Conservation (phyloP, 2,329 filamentous ascomycete species). For the Penicillium sclerotigenum region DNA sequence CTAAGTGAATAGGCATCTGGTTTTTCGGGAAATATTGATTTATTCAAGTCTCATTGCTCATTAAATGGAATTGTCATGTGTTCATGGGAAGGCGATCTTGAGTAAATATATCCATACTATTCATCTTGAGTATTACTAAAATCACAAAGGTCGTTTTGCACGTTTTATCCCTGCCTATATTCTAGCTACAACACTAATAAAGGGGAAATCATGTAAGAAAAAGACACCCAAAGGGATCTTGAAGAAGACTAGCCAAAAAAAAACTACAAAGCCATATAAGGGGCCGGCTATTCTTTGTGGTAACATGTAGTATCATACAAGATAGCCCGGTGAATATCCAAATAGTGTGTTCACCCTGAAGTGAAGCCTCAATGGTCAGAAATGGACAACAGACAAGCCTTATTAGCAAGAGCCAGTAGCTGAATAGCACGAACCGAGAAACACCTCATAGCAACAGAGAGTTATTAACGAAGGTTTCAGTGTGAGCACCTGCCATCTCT, state of each 20-base stretch:
- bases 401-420: not conserved
- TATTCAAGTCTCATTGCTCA: not conserved
- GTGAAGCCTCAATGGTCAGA: not conserved
- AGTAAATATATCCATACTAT: not conserved
- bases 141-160: not conserved
- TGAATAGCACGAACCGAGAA: not conserved
- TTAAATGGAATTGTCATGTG: too few relatives aligned
- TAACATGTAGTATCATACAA: not conserved
- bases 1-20: not conserved
- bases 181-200: too few relatives aligned
- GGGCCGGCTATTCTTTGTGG: not conserved
- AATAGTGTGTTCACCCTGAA: not conserved
- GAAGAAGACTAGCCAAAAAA: not conserved
- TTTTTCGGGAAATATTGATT: not conserved
- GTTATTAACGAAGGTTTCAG: not conserved
- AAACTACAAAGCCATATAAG: not conserved
- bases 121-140: not conserved
- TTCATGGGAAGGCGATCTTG: not conserved
- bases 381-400: not conserved
- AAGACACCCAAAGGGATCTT: not conserved
- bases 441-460: not conserved
- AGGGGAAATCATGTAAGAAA: too few relatives aligned
- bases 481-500: not conserved
- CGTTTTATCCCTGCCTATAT: too few relatives aligned
- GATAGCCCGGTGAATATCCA: not conserved